Base-by-base conservation (phyloP, 345 rosid species). In the Firmiana major region DNA sequence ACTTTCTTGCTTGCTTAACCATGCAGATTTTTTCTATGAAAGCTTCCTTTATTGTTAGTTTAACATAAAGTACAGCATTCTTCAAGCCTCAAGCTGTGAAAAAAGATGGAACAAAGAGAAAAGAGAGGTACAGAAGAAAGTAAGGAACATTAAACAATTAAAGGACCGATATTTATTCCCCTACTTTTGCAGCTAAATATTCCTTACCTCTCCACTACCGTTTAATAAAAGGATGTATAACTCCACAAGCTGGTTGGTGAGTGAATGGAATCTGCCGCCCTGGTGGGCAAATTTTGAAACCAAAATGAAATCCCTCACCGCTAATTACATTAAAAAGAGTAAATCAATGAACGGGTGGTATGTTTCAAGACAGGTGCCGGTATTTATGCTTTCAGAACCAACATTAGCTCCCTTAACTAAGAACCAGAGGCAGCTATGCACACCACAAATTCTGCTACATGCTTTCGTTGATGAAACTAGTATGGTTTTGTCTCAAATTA, bases 101-200 rank as follows among this genome's bases (percentile, higher is more conserved):
- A 12, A 62, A 13, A 42, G 9, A 43, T 34, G 46, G 53, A 43
- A 40, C 1, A 15, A 22, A 26, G 2, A 11, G 9, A 54, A 53
- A 0, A 1, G 15, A n/a, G 6, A 28, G 0, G 19, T 5, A 21
- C 5, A 28, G 12, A 64, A 63, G n/a, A 69, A 69, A 15, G 34
- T 10, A 24, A 22, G 9, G 67, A 42, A 9, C 58, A 73, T 53
- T 26, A 63, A 0, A 40, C 21, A 2, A 40, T n/a, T n/a, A 3
- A 49, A 49, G 19, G 40, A 63, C 45, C 58, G 38, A 68, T 83
- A 19, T 77, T 45, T 66, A 78, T 72, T 77, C 81, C 77, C 63
- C 21, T 57, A 38, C 42, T 63, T 63, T n/a, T 36, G 26, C 75
- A 51, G 19, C 67, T 40, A 40, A 67, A 17, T 53, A 22, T 58